Conservation (phyloP, 2,329 filamentous ascomycete genomes). For the Coleophoma cylindrospora region DNA sequence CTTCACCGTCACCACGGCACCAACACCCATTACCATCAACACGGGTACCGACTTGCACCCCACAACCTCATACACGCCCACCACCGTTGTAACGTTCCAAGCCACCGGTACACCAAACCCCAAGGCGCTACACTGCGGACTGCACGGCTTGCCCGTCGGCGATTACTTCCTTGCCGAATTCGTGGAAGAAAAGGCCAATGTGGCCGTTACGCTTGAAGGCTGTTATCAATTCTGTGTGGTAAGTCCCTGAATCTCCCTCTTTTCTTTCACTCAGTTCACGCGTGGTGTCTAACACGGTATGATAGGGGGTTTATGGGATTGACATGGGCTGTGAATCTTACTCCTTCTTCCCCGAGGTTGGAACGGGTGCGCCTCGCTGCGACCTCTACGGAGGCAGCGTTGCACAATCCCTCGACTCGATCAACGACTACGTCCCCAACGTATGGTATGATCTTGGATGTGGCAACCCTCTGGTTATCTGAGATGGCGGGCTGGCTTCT, state of each 20-base stretch:
- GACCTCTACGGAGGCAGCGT: constrained; percentile 19
- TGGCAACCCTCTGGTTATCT: constrained; percentile 8
- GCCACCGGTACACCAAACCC: constrained; percentile 26
- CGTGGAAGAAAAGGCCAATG: constrained; percentile 27
- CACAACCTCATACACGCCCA: constrained; percentile 19
- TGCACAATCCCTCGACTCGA: constrained; percentile 13
- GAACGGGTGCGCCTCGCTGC: constrained; percentile 14
- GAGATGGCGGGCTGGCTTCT: too few species aligned
- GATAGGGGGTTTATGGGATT: constrained; percentile 5
- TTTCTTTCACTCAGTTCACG: neutral
- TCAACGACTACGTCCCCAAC: constrained; percentile 13
- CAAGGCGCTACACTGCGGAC: constrained; percentile 30
- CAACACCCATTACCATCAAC: constrained; percentile 25
- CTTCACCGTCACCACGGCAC: constrained; percentile 29
- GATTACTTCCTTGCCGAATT: constrained; percentile 34
- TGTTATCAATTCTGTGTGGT: constrained; percentile 38
- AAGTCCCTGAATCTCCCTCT: constrained; percentile 2
- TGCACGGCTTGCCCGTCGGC: constrained; percentile 30
- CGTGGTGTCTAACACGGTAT: neutral
- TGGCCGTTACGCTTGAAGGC: constrained; percentile 31
- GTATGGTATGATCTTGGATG: constrained; percentile 21
- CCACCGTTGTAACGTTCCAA: constrained; percentile 25
- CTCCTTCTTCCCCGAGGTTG: constrained; percentile 13
- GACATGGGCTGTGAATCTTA: constrained; percentile 14
- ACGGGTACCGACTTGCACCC: constrained; percentile 18